Evolutionary conservation across 257 asterid genomes (phyloP), one percentile per base, ranked within the genome.

Genomic region (Scutellaria minor): DNA sequence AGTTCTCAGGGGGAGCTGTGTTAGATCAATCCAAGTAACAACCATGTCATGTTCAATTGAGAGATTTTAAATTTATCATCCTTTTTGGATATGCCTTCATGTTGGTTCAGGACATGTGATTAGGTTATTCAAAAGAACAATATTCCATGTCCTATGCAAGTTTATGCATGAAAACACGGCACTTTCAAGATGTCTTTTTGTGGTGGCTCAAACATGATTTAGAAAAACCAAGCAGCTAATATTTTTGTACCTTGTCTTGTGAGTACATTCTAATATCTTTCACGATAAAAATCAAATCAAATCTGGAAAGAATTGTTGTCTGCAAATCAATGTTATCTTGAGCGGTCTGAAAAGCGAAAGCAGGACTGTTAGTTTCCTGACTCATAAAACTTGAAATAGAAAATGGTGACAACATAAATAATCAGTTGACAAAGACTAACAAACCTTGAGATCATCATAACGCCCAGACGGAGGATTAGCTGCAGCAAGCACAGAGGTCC

Each of bases 381-480:
- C 64, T 48, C 63, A 66, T 50, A 54, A 11, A 48, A 76, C 22
- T 63, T 59, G 45, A 6, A 45, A 59, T 41, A 50, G 48, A 51
- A 65, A 31, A 37, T 72, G 44, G 50, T 52, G 62, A 41, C 68
- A 52, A 22, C 11, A 47, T 15, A 15, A 18, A 42, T 13, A 31
- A 50, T 10, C 44, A 64, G 45, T 20, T 9, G 66, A 48, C 13
- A 64, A 9, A 71, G 69, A 44, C 64, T 41, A 71, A 47, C 41
- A 45, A 64, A 90, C 99, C 96, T 84, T 95, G 80, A 95, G 99
- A 83, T 95, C 99, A 78, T 92, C 99, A 71, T 95, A 95, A 65
- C 97, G 95, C 62, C 99, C 99, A 22, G 99, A 95, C 20, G 99
- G 99, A 84, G 99, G 99, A 77, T 95, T 95, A 77, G 99, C 99